Evolutionary conservation across 2,329 filamentous ascomycete species (phyloP).

Genomic region (Trichoderma breve): DNA sequence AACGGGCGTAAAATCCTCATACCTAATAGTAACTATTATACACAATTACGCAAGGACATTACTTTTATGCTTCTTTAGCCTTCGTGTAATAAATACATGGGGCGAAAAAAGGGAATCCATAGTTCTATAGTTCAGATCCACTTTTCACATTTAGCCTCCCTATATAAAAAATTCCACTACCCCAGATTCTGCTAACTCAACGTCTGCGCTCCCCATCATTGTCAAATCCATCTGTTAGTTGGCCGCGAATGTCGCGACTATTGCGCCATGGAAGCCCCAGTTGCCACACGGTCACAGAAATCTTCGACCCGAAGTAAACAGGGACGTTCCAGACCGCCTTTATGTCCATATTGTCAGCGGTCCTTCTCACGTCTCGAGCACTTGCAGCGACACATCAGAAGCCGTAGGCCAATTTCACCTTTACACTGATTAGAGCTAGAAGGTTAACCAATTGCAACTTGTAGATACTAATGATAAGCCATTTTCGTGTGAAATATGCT

Average conservation of each 20-base stretch:
- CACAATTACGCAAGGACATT: not conserved
- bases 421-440: no score
- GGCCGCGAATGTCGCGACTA: not conserved
- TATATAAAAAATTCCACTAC: not conserved
- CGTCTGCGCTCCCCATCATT: not conserved
- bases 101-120: no score
- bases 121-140: not conserved
- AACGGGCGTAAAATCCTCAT: not conserved
- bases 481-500: not conserved
- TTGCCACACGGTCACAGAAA: not conserved
- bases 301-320: not conserved
- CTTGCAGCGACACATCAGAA: not conserved
- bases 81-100: not conserved
- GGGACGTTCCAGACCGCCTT: not conserved
- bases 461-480: no score
- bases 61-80: not conserved
- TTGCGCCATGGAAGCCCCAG: not conserved
- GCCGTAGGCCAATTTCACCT: not conserved
- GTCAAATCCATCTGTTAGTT: not conserved
- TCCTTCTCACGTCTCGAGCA: not conserved
- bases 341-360: not conserved
- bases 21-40: not conserved
- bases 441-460: no score
- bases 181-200: not conserved
- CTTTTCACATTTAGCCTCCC: not conserved